phyloP scores from a whole-genome alignment of 2,329 filamentous ascomycete species.

The Nemania bipapillata region DNA sequence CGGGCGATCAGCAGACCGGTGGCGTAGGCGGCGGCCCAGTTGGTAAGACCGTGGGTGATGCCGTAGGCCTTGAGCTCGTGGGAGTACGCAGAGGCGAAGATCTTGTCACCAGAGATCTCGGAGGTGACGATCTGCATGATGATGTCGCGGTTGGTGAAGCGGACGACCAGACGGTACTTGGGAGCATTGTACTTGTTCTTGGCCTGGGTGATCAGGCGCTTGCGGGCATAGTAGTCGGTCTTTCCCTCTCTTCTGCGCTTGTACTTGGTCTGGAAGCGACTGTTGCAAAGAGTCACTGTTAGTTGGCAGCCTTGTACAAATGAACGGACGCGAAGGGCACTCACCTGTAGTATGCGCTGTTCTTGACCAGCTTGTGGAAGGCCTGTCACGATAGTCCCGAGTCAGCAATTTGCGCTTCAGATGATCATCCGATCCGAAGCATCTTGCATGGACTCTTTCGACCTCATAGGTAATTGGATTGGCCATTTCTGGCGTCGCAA shows the following conservation, averaged over 20 bases:
- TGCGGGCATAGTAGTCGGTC: conserved; percentile 99
- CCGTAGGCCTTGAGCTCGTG: conserved; percentile 99
- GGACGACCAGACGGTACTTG: conserved; percentile 99
- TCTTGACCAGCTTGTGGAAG: conserved; percentile 97
- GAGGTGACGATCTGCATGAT: conserved; percentile 96
- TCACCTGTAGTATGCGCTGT: conserved; percentile 98
- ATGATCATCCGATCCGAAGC: conserved; percentile 80
- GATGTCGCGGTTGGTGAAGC: conserved; percentile 99
- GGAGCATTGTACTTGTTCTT: conserved; percentile 99
- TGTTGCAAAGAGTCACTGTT: conserved; percentile 56
- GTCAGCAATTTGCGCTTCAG: conserved; percentile 99
- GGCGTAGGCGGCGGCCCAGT: conserved; percentile 98
- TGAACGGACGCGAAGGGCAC: conserved; percentile 50
- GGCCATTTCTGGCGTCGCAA: conserved; percentile 50
- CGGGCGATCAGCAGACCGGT: conserved; percentile 97
- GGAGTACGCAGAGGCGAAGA: conserved; percentile 89
- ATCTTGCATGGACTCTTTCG: conserved; percentile 90
- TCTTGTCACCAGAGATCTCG: conserved; percentile 97
- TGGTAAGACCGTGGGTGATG: conserved; percentile 98
- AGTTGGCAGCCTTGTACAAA: conserved; percentile 30
- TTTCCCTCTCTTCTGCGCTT: conserved; percentile 94
- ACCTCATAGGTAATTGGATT: conserved; percentile 43
- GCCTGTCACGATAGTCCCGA: conserved; percentile 75
- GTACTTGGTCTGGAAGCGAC: conserved; percentile 99
- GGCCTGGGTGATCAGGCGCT: conserved; percentile 99